Base-by-base conservation (phyloP, 2,329 filamentous ascomycete species). In the Fusarium odoratissimum region DNA sequence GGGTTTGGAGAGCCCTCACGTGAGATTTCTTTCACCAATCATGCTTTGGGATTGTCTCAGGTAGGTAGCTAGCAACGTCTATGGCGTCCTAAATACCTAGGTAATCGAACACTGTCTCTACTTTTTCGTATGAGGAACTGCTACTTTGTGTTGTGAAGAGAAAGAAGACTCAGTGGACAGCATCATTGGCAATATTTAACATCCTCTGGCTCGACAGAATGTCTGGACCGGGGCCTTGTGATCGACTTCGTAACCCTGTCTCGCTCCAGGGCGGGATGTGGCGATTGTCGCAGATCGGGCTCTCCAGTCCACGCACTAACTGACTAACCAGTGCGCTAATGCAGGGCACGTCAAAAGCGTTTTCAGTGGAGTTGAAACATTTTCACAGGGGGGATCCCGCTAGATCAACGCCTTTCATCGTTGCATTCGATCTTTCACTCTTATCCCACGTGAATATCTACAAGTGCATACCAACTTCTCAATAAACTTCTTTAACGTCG, bases 331-430 rank as follows among this genome's bases (percentile, higher is more conserved):
- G 11, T 49, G 6, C 65, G 51, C 66, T 69, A 69, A 69, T 58
- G 58, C 58, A 69, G 40, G 66, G 45, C 59, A 52, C 19, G 14
- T 35, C 28, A 23, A 48, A 35, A 64, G 44, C 11, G 42, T 48
- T 31, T 58, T 42, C 41, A 31, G 66, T 69, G 65, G 58, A 59
- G 51, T 64, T 48, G 66, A 69, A 69, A 69, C 64, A 59, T 59
- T 69, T 69, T 63, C 35, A 31, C 41, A 40, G 44, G 51, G 31
- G 25, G 23, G 13, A 37, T 45, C 28, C 10, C 19, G 14, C 41
- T 59, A 11, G 25, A 49, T 49, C 46, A 55, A 10, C 16, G 21
- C 33, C 23, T 23, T 31, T 25, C 30, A 57, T 16, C 17, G 41
- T 37, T 25, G 16, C 21, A 58, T 49, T 40, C 23, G 14, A 40